Evolutionary conservation across 768 basidiomycete genomes (phyloP).

Genomic region (Flagelloscypha sp.): DNA sequence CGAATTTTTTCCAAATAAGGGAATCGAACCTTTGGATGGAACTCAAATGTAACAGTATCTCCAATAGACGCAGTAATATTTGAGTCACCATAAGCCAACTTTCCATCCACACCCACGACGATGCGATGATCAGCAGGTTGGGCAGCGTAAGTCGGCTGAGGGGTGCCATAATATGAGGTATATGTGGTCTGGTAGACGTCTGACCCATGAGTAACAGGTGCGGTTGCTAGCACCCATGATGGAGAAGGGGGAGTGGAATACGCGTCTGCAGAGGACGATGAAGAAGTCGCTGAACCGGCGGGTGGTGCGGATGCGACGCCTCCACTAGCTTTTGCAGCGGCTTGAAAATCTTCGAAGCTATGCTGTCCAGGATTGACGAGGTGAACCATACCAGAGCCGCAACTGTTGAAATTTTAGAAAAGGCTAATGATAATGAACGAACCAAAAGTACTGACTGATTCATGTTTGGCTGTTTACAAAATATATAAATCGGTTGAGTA

Average conservation of each 20-base stretch:
- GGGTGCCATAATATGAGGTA: slow-evolving; percentile 28
- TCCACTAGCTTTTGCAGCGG: slow-evolving; percentile 32
- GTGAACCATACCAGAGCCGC: slow-evolving; percentile 51
- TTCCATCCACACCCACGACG: slow-evolving; percentile 29
- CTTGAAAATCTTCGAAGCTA: slow-evolving; percentile 44
- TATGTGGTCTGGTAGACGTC: slow-evolving; percentile 31
- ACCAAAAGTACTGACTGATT: slow-evolving; percentile 24
- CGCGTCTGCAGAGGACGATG: slow-evolving; percentile 13
- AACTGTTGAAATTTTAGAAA: background rate
- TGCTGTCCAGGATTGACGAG: slow-evolving; percentile 45
- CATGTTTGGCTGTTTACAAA: slow-evolving; percentile 38
- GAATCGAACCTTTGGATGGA: slow-evolving; percentile 38
- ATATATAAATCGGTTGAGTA: slow-evolving; percentile 47
- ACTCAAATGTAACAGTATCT: slow-evolving; percentile 37
- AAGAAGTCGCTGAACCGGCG: slow-evolving; percentile 9
- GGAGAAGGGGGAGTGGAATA: slow-evolving; percentile 25
- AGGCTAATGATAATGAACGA: background rate
- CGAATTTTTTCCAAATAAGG: too few relatives aligned
- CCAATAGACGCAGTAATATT: slow-evolving; percentile 33
- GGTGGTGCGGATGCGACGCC: slow-evolving; percentile 19
- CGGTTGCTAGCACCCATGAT: slow-evolving; percentile 29
- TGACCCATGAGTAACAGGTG: slow-evolving; percentile 27
- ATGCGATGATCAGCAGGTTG: slow-evolving; percentile 27
- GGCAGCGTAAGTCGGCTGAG: slow-evolving; percentile 17
- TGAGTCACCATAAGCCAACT: slow-evolving; percentile 26